Evolutionary conservation across 306 rosid genomes (phyloP), one percentile per base, ranked within the genome.

Genomic region (Prunus davidiana): DNA sequence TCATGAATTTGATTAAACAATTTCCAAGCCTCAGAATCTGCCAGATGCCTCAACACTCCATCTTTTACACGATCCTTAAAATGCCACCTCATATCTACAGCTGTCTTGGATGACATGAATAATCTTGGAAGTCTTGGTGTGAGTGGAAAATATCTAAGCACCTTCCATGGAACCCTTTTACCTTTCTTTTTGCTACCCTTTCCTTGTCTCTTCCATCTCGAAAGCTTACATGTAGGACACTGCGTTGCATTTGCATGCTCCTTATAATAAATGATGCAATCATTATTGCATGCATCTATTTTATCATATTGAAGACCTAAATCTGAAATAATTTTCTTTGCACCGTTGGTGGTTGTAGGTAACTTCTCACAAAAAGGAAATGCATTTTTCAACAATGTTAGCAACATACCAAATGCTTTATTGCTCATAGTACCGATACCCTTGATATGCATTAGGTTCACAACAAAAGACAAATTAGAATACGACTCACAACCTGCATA

Each of bases 31-130:
- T 62, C 38, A 0, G 38, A 19, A 28, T 74, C 24, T 24, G 63
- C 22, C 4, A 71, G 63, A 49, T 63, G 71, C 51, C 52, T 66
- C 28, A 66, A 66, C 12, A 38, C 71, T 7, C 30, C 71, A 66
- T 66, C 71, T 66, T 66, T 66, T 28, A 41, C 52, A 66, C 30
- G 30, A 13, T 41, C 18, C 4, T 19, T 20, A 41, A 4, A 41
- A 10, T 66, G 71, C 52, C 71, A 41, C 2, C 71, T 66, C 71
- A 66, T 41, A 41, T 66, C 27, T 66, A 51, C 3, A 66, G 5
- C 52, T 9, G 18, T 66, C 28, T 66, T 66, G 0, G 71, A 66
- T 10, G 18, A n/a, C 52, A 66, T 66, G 43, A 8, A 66, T 19
- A 66, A 24, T n/a, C 71, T n/a, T 20, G 11, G 51, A 1, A 66